Evolutionary conservation across 495 filamentous ascomycete species (phyloP).

Genomic region (Schizothecium vesticola): DNA sequence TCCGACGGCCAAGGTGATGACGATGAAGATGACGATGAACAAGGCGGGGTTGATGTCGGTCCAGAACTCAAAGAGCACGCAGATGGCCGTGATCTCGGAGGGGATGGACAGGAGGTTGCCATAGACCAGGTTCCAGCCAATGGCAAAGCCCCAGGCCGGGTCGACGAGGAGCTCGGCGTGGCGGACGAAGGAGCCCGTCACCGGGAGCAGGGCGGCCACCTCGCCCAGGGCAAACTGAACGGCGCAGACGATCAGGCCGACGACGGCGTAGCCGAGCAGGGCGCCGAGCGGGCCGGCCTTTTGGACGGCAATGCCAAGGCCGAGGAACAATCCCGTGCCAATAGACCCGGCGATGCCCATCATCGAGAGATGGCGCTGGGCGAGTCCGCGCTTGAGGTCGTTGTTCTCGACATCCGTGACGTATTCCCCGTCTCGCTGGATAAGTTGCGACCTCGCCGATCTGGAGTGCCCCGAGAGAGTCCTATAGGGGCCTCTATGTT

Average conservation of each 20-base stretch:
- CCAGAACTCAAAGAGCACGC: slow-evolving; percentile 58
- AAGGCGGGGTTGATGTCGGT: slow-evolving; percentile 45
- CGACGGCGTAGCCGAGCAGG: slow-evolving; percentile 48
- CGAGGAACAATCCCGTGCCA: slow-evolving; percentile 53
- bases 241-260: slow-evolving; percentile 46
- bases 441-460: not conserved
- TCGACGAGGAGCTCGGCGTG: slow-evolving; percentile 72
- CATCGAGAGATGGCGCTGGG: slow-evolving; percentile 46
- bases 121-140: slow-evolving; percentile 57
- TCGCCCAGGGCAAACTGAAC: slow-evolving; percentile 56
- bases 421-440: slow-evolving; percentile 15
- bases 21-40: slow-evolving; percentile 53
- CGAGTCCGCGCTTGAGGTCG: slow-evolving; percentile 37
- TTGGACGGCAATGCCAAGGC: slow-evolving; percentile 44
- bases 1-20: slow-evolving; percentile 48
- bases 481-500: not conserved
- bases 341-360: slow-evolving; percentile 42
- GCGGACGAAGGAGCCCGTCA: slow-evolving; percentile 50
- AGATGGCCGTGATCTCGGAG: slow-evolving; percentile 56
- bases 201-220: slow-evolving; percentile 58
- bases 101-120: slow-evolving; percentile 48
- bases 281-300: slow-evolving; percentile 47
- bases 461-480: not conserved
- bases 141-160: slow-evolving; percentile 73
- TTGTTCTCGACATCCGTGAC: slow-evolving; percentile 31